Conservation (phyloP, 2,329 filamentous ascomycete species). For the Chrysosporium keratinophilum region DNA sequence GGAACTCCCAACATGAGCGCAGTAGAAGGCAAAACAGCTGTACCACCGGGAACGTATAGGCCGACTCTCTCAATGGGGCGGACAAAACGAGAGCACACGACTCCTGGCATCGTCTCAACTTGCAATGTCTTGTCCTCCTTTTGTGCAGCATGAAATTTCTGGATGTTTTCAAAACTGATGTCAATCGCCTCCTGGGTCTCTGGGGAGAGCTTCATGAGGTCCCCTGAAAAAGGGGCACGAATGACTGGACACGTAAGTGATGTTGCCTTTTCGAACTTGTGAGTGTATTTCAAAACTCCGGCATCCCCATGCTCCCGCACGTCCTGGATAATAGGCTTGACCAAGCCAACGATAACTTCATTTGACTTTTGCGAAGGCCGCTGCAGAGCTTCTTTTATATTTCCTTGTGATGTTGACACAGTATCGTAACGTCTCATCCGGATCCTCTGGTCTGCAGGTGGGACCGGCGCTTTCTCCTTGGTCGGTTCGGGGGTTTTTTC, state of each 20-base stretch:
- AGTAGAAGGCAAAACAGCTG: conserved; percentile 91
- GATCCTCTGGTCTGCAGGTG: conserved; percentile 52
- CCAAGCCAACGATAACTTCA: conserved; percentile 85
- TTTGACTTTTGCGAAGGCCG: conserved; percentile 88
- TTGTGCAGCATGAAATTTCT: conserved; percentile 86
- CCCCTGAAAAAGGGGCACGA: conserved; percentile 73
- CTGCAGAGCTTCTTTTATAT: conserved; percentile 65
- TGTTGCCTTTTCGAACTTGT: conserved; percentile 95
- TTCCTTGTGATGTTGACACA: conserved; percentile 50
- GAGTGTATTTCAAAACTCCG: conserved; percentile 82
- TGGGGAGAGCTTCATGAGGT: conserved; percentile 71
- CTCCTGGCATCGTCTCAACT: conserved; percentile 96
- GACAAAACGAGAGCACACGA: conserved; percentile 85
- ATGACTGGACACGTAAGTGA: conserved; percentile 82
- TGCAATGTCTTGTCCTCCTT: conserved; percentile 68
- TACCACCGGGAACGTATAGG: conserved; percentile 89
- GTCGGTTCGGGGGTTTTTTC: conserved; percentile 29
- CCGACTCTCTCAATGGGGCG: conserved; percentile 93
- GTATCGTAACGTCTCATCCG: conserved; percentile 72
- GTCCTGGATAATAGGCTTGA: conserved; percentile 81
- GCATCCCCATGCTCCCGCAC: conserved; percentile 76
- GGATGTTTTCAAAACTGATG: conserved; percentile 84
- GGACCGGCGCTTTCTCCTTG: conserved; percentile 42
- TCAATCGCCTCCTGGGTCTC: conserved; percentile 93
- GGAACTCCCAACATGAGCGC: conserved; percentile 97